Conservation (phyloP, 139 green algal genomes). For the Coelastrella sp. region DNA sequence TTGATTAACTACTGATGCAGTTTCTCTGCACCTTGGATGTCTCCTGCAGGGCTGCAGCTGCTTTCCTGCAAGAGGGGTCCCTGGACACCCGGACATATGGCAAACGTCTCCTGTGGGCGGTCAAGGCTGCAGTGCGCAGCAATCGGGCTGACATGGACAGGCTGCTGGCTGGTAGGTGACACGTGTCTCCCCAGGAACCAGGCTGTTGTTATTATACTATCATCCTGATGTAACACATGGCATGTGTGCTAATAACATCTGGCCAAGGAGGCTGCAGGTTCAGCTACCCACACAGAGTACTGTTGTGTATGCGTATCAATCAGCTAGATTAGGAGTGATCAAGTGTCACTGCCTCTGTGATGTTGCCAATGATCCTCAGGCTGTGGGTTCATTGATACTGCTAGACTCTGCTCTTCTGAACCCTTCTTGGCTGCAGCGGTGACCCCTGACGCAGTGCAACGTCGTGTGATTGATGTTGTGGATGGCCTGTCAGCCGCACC, state of each 20-base stretch:
- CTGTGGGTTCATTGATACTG: too few relatives aligned
- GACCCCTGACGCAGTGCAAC: conserved; percentile 45
- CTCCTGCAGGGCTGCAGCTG: conserved; percentile 58
- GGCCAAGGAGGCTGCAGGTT: too few relatives aligned
- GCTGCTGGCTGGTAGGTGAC: conserved; percentile 40
- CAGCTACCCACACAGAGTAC: too few relatives aligned
- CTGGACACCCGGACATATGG: conserved; percentile 78
- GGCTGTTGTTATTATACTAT: too few relatives aligned
- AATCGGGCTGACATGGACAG: conserved; percentile 54
- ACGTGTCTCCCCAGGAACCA: too few relatives aligned
- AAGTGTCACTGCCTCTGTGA: too few relatives aligned
- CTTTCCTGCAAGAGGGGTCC: conserved; percentile 75
- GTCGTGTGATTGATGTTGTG: conserved; percentile 62
- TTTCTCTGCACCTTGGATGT: background rate
- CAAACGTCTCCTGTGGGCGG: conserved; percentile 80
- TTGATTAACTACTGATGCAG: background rate
- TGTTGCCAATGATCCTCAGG: too few relatives aligned
- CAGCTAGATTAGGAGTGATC: too few relatives aligned
- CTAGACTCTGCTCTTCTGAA: too few relatives aligned
- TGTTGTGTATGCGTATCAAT: too few relatives aligned
- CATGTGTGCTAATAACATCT: background rate
- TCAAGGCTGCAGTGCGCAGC: conserved; percentile 50
- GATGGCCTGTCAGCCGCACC: conserved; percentile 63
- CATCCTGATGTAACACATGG: too few relatives aligned
- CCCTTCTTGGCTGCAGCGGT: conserved; percentile 21